These are phyloP conservation scores for Aspergillus floridensis DNA, from an alignment of 2,329 filamentous ascomycete species.

Conservation along the genomic window DNA sequence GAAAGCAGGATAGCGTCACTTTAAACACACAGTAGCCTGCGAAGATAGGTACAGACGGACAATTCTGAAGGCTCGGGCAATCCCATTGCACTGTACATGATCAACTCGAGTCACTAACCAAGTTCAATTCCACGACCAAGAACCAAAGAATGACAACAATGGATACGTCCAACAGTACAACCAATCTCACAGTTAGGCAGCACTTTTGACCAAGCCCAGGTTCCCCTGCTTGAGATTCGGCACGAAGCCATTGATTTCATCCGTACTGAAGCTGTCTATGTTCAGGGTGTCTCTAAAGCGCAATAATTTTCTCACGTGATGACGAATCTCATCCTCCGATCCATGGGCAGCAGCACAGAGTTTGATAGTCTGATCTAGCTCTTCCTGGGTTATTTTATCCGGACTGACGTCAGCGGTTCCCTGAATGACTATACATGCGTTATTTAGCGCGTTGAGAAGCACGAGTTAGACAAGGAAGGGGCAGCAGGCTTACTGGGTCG, in stretches of 20 bases:
- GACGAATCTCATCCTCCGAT: background rate
- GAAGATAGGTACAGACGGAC: too few relatives aligned
- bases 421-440: conserved; percentile 1
- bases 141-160: background rate
- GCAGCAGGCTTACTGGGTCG: background rate
- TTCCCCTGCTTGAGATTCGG: background rate
- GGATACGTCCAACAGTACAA: background rate
- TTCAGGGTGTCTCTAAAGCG: background rate
- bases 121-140: background rate
- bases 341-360: background rate
- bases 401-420: background rate
- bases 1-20: too few relatives aligned
- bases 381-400: background rate
- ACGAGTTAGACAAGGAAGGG: background rate
- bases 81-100: background rate
- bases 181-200: background rate
- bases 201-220: background rate
- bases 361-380: background rate
- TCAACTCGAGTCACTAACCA: background rate
- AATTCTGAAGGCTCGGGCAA: too few relatives aligned
- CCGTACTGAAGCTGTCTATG: background rate
- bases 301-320: background rate
- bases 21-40: too few relatives aligned
- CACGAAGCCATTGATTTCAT: background rate
- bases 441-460: background rate